Evolutionary conservation across 1,139 yeast species (phyloP), one percentile per base, ranked within the genome.

Genomic region (Sugiyamaella novakii): DNA sequence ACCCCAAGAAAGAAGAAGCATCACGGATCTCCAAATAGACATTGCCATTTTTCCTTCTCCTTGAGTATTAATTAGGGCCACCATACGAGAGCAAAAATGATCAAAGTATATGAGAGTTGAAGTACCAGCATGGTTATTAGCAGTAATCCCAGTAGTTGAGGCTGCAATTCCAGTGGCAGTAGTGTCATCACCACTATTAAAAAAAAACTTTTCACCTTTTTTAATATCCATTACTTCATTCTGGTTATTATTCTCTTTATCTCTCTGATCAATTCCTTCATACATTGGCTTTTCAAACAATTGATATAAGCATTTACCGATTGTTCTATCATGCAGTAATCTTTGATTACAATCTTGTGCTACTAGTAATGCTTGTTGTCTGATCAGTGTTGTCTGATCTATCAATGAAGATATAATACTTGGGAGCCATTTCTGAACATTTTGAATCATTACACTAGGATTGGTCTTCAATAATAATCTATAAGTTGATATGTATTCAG

Each of bases 381-480:
- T 58, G 14, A 60, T 54, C 8, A 50, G 45, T 3, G 54, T 36
- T 33, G 47, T 57, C 5, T 49, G 39, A 38, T 59, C 60, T 12
- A 55, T 50, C 27, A 60, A 47, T 5, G 55, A 53, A 24, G 49
- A 49, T 18, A 61, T 39, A 12, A 57, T 47, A 11, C 49, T 47
- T 2, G 64, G 63, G 15, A 61, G 46, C 65, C 65, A 61, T 18
- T 53, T 57, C 18, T 51, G 47, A 5, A 50, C 54, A 25, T 58
- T 50, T 11, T 51, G 37, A 12, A 54, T 38, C 54, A 61, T 57
- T 10, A 59, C 46, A 4, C 47, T 24, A 2, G 53, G 54, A 12
- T 54, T 52, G 8, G 47, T 45, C 25, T 49, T 55, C 10, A 57
- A 38, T 27, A 59, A 24, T 8, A 50, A 34, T 5, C 56, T 47